Base-by-base conservation (phyloP, 768 basidiomycete species). In the Suillus ampliporus region DNA sequence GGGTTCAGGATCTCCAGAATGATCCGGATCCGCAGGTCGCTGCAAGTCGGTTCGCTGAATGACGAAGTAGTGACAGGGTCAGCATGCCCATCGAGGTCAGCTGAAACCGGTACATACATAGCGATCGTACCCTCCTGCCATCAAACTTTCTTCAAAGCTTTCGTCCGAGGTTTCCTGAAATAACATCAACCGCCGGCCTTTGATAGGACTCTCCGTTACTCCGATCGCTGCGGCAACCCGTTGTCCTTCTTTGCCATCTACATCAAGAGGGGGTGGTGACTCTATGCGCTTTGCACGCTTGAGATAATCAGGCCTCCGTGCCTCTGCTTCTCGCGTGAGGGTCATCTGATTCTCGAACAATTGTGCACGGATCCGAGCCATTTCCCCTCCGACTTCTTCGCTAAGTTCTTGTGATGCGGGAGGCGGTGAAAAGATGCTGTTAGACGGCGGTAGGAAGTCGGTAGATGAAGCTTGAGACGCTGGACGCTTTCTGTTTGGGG, bases 111-210 rank as follows among this genome's bases (percentile, higher is more conserved):
- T 52, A 78, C 86, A 74, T 72, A 89, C 91, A 73, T 92, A 92
- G 64, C 83, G 83, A 1, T 87, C 89, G 73, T 92, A 92, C 9
- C 91, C 91, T 35, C 90, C 90, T 21, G 90, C 90, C 85, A 92
- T 90, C 46, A 92, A 73, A 67, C 90, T 90, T 75, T 93, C 91
- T 69, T 93, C 91, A 67, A 93, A 92, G 69, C 90, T 92, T 74
- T 91, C 90, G 51, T 91, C 90, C 5, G 89, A 89, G 0, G 90
- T 92, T 76, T 91, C 90, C 72, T 91, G 90, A 73, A 92, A 93
- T 44, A 94, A 74, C 66, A 86, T 88, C 40, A 92, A 77, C 57
- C 90, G 80, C 61, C 91, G 80, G 1, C 92, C 92, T 75, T 89
- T 92, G 60, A 80, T 73, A 0, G 91, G 90, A 67, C 86, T 91